Percentiles rank a stretch among this genome's conserved stretches.
These are phyloP conservation scores for Ophiocordyceps camponoti-rufipedis DNA, from an alignment of 2,329 filamentous ascomycete genomes.

Conservation along the genomic window DNA sequence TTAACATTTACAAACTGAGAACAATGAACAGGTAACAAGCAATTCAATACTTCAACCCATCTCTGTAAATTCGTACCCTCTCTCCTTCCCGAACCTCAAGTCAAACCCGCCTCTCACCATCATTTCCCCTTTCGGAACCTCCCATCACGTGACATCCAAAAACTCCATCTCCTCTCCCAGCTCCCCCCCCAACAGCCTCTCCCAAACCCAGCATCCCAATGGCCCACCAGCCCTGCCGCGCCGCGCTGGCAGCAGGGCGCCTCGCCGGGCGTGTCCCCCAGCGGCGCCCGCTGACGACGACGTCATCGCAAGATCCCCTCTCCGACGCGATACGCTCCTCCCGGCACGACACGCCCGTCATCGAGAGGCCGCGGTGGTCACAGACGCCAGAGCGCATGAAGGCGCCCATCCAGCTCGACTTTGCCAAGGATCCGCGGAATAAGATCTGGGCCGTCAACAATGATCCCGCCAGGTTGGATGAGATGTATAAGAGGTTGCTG, in stretches of 20 bases:
- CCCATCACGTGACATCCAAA: not conserved
- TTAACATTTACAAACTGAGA: too few species aligned
- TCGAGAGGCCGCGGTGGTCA: constrained; percentile 41
- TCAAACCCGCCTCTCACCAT: too few species aligned
- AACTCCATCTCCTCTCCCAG: not conserved
- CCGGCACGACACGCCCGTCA: not conserved
- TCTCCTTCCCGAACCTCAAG: too few species aligned
- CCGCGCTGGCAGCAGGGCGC: constrained; percentile 9
- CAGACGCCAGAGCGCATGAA: constrained; percentile 53
- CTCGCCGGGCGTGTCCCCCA: constrained; percentile 7
- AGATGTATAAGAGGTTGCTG: constrained; percentile 59
- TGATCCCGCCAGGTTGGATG: constrained; percentile 54
- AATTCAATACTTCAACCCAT: too few species aligned
- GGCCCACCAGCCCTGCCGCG: constrained; percentile 16
- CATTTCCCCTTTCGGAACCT: not conserved
- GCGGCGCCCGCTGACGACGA: constrained; percentile 5
- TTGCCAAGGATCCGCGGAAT: constrained; percentile 31
- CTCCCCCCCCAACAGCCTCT: not conserved
- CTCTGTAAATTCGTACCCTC: too few species aligned
- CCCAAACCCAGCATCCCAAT: constrained; percentile 5
- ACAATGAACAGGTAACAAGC: too few species aligned
- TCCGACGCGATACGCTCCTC: not conserved
- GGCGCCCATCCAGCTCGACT: constrained; percentile 46
- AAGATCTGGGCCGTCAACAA: constrained; percentile 54
- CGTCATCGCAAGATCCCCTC: constrained; percentile 6